Percentiles rank a stretch among this genome's conserved stretches.
Evolutionary conservation across 78 protist species (phyloP).

Genomic region (Ministeria vibrans): DNA sequence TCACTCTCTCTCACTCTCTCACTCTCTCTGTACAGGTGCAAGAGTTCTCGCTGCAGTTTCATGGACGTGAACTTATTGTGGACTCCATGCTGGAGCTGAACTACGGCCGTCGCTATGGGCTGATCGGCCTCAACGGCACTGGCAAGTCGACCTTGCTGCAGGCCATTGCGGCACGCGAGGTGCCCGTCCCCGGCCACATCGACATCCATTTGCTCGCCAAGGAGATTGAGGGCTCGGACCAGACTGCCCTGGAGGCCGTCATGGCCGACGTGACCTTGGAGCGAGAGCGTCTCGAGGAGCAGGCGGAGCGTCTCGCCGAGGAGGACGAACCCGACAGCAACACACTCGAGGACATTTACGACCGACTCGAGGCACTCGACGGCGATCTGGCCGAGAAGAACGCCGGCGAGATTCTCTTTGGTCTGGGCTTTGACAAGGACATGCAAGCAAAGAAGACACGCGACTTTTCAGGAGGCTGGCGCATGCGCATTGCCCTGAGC

Average conservation of each 20-base stretch:
- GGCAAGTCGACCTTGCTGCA: constrained; percentile 89
- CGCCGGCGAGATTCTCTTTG: constrained; percentile 36
- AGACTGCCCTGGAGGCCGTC: constrained; percentile 57
- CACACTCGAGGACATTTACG: constrained; percentile 36
- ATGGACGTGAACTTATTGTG: neutral
- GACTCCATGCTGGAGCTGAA: constrained; percentile 3
- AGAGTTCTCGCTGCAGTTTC: neutral
- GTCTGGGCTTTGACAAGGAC: constrained; percentile 76
- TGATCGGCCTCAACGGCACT: constrained; percentile 83
- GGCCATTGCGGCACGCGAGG: constrained; percentile 39
- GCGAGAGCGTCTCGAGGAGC: constrained; percentile 18
- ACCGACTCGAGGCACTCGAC: constrained; percentile 37
- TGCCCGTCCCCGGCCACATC: constrained; percentile 9
- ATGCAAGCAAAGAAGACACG: constrained; percentile 58
- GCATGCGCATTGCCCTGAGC: constrained; percentile 88
- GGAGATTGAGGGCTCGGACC: neutral
- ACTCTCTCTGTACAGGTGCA: neutral
- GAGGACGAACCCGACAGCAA: constrained; percentile 52
- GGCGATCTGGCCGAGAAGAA: constrained; percentile 33
- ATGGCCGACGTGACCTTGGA: constrained; percentile 37
- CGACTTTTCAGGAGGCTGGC: constrained; percentile 85
- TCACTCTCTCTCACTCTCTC: neutral
- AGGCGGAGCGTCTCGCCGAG: constrained; percentile 30
- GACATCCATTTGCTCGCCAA: neutral
- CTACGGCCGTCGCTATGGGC: constrained; percentile 73